phyloP scores from a whole-genome alignment of 805 yeast species.

The Diddensiella transvaalensis region DNA sequence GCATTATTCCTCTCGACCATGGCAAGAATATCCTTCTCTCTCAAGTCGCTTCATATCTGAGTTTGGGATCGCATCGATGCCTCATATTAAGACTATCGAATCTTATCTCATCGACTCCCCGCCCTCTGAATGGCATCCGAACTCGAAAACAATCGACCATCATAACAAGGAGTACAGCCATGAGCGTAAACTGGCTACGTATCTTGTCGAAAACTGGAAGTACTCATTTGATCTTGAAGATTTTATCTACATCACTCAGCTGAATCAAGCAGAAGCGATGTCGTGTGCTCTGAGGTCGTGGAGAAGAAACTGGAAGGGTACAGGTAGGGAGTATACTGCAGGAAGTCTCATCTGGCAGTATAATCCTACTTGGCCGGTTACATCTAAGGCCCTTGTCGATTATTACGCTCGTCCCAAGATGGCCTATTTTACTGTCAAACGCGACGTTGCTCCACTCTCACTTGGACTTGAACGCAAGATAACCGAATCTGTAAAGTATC shows the following conservation, averaged over 20 bases:
- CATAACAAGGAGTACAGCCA: slow-evolving; percentile 49
- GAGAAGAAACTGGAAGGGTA: slow-evolving; percentile 43
- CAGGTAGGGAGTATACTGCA: slow-evolving; percentile 36
- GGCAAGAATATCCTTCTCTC: slow-evolving; percentile 7
- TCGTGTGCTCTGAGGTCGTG: slow-evolving; percentile 43
- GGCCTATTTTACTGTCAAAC: slow-evolving; percentile 44
- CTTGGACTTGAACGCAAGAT: slow-evolving; percentile 35
- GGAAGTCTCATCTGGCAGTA: slow-evolving; percentile 53
- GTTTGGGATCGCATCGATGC: slow-evolving; percentile 41
- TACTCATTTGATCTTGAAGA: slow-evolving; percentile 34
- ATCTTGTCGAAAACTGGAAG: slow-evolving; percentile 43
- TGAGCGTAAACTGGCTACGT: slow-evolving; percentile 42
- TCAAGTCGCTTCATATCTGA: slow-evolving; percentile 8
- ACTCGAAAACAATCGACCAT: slow-evolving; percentile 40
- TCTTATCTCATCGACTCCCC: slow-evolving; percentile 32
- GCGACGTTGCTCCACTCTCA: slow-evolving; percentile 36
- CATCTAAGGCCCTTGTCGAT: slow-evolving; percentile 48
- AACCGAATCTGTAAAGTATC: slow-evolving; percentile 7
- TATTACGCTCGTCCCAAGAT: slow-evolving; percentile 40
- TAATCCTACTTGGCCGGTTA: slow-evolving; percentile 50
- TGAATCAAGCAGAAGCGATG: slow-evolving; percentile 49
- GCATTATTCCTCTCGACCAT: slow-evolving; percentile 9
- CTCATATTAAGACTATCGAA: slow-evolving; percentile 33
- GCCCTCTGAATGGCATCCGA: slow-evolving; percentile 37
- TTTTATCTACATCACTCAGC: slow-evolving; percentile 49